Percentiles rank a stretch among this genome's conserved stretches.
Conservation (phyloP, 2,329 filamentous ascomycete genomes). For the Fusarium verrucosum region DNA sequence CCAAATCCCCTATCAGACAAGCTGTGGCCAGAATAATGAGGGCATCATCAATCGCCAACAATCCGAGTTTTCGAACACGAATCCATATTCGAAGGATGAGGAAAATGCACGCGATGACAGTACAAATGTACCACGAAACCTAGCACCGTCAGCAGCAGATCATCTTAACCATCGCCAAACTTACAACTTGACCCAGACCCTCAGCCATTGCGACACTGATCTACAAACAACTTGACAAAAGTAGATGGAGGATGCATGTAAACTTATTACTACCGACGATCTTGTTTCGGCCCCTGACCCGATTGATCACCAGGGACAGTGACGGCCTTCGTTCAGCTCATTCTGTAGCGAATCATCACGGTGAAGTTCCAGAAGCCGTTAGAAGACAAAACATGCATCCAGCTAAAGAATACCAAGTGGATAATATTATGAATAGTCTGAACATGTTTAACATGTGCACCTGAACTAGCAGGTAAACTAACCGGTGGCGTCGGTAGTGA, state of each 20-base stretch:
- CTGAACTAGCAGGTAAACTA: background rate
- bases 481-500: background rate
- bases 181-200: conserved; percentile 41
- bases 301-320: background rate
- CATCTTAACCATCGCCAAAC: background rate
- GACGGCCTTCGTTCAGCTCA: background rate
- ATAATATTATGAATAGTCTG: background rate
- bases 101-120: conserved; percentile 31
- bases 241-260: conserved; percentile 9
- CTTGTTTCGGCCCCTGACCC: background rate
- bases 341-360: background rate
- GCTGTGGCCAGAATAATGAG: conserved; percentile 29
- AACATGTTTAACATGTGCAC: background rate
- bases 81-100: conserved; percentile 33
- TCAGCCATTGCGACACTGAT: conserved; percentile 37
- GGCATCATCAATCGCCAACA: conserved; percentile 30
- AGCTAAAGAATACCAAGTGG: conserved; percentile 8
- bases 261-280: conserved; percentile 27
- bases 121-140: conserved; percentile 42
- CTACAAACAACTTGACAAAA: conserved; percentile 1
- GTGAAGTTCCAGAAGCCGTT: background rate
- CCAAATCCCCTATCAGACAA: conserved; percentile 37
- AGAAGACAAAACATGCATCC: background rate
- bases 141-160: background rate
- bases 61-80: conserved; percentile 29